Base-by-base conservation (phyloP, 148 eudicot genomes). In the Diospyros kaki region DNA sequence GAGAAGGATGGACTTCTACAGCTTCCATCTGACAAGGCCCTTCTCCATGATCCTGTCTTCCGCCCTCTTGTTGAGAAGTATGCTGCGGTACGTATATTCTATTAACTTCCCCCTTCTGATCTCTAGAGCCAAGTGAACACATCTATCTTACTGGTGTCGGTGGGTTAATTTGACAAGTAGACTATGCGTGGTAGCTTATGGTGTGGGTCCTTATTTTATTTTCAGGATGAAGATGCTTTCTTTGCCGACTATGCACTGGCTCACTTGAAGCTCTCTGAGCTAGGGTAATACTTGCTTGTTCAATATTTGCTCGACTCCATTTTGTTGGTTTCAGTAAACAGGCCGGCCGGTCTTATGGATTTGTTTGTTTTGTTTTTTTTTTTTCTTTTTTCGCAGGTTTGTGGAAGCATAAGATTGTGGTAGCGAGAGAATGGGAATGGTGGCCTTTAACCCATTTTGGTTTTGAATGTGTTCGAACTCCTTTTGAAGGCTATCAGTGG, bases 181-280 rank as follows among this genome's bases (percentile, higher is more conserved):
- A 12, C n/a, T 10, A 48, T 54, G 9, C 14, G 15, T 12, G 38
- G 58, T 76, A 69, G 43, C 56, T 13, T 9, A 10, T 39, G 3
- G 28, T 28, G 5, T 60, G 51, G 43, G 0, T 17, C 15, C 18
- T 45, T 18, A 6, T 54, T 52, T 38, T 68, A 10, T 17, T 63
- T 65, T 9, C 77, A 92, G 98, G 98, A 94, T 71, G 98, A 94
- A 77, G 98, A 94, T 83, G 97, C 95, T 8, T 94, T 94, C 96
- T 92, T 94, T 69, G 91, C 88, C 1, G 95, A 94, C 76, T 94
- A 92, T 84, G 93, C 97, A 8, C 93, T 70, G 76, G 83, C 98
- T 75, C 98, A 94, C 82, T 40, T 83, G 85, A 94, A 92, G 81
- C 94, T 94, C 60, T 94, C 97, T 62, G 98, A 94, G 77, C 84